Conservation (phyloP, 2,329 filamentous ascomycete genomes). For the Lasiodiplodia sp. region DNA sequence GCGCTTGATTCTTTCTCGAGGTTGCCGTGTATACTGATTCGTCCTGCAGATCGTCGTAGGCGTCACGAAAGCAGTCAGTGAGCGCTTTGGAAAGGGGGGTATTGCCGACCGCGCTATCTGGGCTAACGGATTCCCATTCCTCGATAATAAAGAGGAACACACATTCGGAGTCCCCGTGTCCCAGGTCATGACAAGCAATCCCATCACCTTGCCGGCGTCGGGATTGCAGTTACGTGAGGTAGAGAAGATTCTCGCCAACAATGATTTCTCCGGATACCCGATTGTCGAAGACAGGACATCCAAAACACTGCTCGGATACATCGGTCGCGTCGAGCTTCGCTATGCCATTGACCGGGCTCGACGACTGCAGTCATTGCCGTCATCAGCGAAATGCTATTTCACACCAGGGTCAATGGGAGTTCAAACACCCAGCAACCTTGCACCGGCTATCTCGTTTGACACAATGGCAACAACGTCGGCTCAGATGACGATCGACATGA, state of each 20-base stretch:
- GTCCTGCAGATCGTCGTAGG: conserved; percentile 80
- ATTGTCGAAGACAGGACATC: conserved; percentile 77
- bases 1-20: conserved; percentile 31
- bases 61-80: conserved; percentile 91
- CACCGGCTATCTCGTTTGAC: conserved; percentile 62
- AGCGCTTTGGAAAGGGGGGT: conserved; percentile 91
- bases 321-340: conserved; percentile 87
- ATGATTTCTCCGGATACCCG: conserved; percentile 90
- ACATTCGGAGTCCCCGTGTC: conserved; percentile 95
- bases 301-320: conserved; percentile 85
- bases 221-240: conserved; percentile 79
- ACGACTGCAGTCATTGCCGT: conserved; percentile 70
- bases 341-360: conserved; percentile 87
- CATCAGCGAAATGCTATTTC: conserved; percentile 78
- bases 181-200: conserved; percentile 81
- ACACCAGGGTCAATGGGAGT: conserved; percentile 47
- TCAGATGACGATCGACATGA: conserved; percentile 75
- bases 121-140: conserved; percentile 96
- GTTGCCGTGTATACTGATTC: not conserved
- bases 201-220: conserved; percentile 75
- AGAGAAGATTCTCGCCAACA: conserved; percentile 77
- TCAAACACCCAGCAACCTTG: conserved; percentile 40
- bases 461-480: conserved; percentile 64
- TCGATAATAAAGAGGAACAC: conserved; percentile 97
- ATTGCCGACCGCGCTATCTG: conserved; percentile 99